These are phyloP conservation scores for Microsporum ferrugineum DNA, from an alignment of 2,329 filamentous ascomycete species.

Conservation along the genomic window DNA sequence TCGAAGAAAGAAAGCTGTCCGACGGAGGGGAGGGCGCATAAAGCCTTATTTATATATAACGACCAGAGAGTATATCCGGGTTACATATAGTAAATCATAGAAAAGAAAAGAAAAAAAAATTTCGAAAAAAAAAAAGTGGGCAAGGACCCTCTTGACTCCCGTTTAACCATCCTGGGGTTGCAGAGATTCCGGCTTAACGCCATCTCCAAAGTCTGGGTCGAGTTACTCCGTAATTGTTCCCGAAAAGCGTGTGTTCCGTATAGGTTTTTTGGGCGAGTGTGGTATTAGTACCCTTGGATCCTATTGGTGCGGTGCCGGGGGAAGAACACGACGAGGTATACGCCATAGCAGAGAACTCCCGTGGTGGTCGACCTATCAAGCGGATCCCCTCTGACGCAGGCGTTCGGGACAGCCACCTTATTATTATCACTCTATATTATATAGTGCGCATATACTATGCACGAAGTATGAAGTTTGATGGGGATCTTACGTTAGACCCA, in stretches of 20 bases:
- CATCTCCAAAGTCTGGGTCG: neutral
- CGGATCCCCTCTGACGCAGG: neutral
- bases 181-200: constrained; percentile 1
- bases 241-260: neutral
- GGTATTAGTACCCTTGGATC: constrained; percentile 1
- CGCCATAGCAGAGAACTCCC: neutral
- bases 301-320: neutral
- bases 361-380: neutral
- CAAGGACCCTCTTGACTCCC: neutral
- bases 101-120: neutral
- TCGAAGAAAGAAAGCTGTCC: neutral
- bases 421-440: too few relatives aligned
- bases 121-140: constrained; percentile 1
- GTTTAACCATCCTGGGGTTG: neutral
- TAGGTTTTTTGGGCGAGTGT: neutral
- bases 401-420: neutral
- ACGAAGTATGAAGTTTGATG: neutral
- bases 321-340: neutral
- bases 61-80: too few relatives aligned
- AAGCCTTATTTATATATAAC: neutral
- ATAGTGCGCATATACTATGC: neutral
- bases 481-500: neutral
- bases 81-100: neutral
- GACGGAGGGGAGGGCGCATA: neutral
- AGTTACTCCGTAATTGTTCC: neutral